Percentiles rank a stretch among this genome's conserved stretches.
Evolutionary conservation across 257 asterid species (phyloP).

Genomic region (Cordia subcordata): DNA sequence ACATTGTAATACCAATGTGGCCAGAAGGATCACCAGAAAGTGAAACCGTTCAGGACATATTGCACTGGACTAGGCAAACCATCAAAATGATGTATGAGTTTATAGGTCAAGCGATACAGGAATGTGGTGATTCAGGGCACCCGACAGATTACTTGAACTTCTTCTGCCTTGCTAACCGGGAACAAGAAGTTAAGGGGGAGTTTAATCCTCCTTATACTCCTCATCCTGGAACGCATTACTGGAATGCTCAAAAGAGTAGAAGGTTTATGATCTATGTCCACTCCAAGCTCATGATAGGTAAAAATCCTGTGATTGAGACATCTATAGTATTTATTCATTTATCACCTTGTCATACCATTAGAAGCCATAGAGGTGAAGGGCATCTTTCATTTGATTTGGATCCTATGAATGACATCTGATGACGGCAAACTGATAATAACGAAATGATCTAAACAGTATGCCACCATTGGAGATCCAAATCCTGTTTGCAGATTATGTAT

Average conservation of each 20-base stretch:
- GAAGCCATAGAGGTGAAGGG: too few species aligned
- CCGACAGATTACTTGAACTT: conserved; percentile 80
- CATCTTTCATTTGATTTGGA: too few species aligned
- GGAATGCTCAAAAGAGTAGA: conserved; percentile 68
- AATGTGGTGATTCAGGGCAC: conserved; percentile 47
- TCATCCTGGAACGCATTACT: conserved; percentile 59
- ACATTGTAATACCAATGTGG: conserved; percentile 88
- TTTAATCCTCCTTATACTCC: conserved; percentile 79
- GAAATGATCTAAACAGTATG: too few species aligned
- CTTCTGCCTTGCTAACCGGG: conserved; percentile 88
- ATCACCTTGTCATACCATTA: too few species aligned
- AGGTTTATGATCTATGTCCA: conserved; percentile 94
- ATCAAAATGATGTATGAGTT: conserved; percentile 79
- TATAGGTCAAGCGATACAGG: conserved; percentile 57
- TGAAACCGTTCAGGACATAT: conserved; percentile 68
- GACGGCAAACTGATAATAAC: too few species aligned
- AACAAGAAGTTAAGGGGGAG: conserved; percentile 63
- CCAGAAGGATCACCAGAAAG: conserved; percentile 87
- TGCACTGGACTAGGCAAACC: conserved; percentile 80
- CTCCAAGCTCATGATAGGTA: conserved; percentile 95
- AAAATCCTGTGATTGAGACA: not conserved
- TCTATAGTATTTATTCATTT: too few species aligned
- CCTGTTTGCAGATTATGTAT: too few species aligned
- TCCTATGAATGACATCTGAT: too few species aligned
- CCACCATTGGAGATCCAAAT: too few species aligned